Conservation (phyloP, 2,329 filamentous ascomycete genomes). For the Cordyceps cicadae region DNA sequence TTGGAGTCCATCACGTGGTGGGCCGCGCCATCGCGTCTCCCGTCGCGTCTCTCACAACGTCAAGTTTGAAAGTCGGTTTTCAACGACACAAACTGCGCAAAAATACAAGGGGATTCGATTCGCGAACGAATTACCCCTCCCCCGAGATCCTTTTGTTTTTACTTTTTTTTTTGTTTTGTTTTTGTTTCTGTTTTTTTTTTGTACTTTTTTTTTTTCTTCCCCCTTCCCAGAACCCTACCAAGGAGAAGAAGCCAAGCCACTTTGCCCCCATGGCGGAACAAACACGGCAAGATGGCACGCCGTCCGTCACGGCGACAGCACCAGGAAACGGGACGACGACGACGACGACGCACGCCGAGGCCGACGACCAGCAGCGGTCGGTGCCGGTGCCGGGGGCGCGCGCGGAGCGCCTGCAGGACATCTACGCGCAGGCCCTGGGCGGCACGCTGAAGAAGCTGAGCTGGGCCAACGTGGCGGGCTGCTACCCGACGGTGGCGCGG, state of each 20-base stretch:
- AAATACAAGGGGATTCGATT: neutral
- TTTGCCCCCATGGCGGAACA: neutral
- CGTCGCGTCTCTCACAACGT: constrained; percentile 3
- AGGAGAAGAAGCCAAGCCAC: no score
- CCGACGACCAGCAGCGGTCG: neutral
- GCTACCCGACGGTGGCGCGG: constrained; percentile 52
- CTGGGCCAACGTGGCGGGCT: constrained; percentile 50
- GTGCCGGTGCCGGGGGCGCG: constrained; percentile 44
- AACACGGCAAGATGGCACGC: neutral
- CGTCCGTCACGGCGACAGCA: neutral
- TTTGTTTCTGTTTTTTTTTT: no score
- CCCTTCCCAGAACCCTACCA: no score
- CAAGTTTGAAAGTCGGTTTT: neutral
- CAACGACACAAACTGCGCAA: neutral
- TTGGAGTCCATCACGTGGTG: constrained; percentile 6
- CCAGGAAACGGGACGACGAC: neutral
- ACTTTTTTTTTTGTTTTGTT: no score
- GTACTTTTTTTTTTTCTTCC: no score
- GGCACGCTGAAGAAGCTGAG: constrained; percentile 48
- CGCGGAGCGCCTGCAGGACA: constrained; percentile 44
- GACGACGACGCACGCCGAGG: neutral
- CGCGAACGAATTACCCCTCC: no score
- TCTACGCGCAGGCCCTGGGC: constrained; percentile 44
- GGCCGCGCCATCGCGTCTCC: constrained; percentile 1
- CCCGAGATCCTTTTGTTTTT: no score